Evolutionary conservation across 768 basidiomycete genomes (phyloP).

Genomic region (Phaffia tasmanica): DNA sequence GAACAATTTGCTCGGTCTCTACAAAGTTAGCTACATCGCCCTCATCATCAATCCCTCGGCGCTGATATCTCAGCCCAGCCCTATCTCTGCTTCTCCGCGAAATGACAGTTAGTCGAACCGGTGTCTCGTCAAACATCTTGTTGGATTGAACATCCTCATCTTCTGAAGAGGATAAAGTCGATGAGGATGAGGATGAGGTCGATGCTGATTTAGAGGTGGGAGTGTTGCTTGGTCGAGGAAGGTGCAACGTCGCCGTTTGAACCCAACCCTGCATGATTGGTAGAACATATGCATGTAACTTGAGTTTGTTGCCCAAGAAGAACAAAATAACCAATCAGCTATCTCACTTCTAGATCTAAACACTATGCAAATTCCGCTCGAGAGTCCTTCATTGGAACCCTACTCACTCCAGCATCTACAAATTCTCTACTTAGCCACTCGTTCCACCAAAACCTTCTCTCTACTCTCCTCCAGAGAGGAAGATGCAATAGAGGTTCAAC

Average conservation of each 20-base stretch:
- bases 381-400: too few relatives aligned
- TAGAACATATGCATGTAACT: conserved; percentile 16
- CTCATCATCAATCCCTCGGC: conserved; percentile 85
- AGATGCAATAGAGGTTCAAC: conserved; percentile 43
- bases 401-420: conserved; percentile 67
- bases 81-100: conserved; percentile 79
- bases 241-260: conserved; percentile 57
- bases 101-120: conserved; percentile 67
- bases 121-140: conserved; percentile 19
- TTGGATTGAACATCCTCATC: conserved; percentile 7
- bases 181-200: not conserved
- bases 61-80: conserved; percentile 86
- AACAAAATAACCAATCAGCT: not conserved
- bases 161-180: not conserved
- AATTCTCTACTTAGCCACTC: conserved; percentile 75
- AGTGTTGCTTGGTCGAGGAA: conserved; percentile 36
- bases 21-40: conserved; percentile 93
- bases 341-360: too few relatives aligned
- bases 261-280: conserved; percentile 87
- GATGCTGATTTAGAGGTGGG: not conserved
- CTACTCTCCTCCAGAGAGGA: conserved; percentile 83
- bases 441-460: conserved; percentile 94
- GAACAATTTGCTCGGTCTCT: conserved; percentile 81
- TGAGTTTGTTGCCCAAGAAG: not conserved
- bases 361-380: too few relatives aligned